These are phyloP conservation scores for Botryococcus braunii DNA, from an alignment of 163 green algal genomes.

Conservation along the genomic window DNA sequence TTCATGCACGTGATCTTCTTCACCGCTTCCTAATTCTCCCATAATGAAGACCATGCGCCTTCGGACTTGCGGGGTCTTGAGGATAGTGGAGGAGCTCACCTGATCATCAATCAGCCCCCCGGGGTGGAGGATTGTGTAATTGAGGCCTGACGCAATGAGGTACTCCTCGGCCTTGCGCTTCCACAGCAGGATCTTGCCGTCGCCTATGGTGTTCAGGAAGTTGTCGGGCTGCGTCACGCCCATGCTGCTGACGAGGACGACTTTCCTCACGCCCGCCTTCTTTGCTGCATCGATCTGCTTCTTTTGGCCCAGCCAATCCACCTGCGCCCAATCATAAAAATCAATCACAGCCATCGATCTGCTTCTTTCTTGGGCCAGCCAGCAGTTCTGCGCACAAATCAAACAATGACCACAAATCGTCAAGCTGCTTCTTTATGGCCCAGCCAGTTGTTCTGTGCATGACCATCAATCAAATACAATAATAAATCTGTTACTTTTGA, in stretches of 20 bases:
- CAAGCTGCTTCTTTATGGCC: too few relatives aligned
- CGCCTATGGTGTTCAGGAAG: constrained; percentile 64
- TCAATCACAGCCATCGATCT: too few relatives aligned
- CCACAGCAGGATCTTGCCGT: constrained; percentile 81
- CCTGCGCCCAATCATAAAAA: too few relatives aligned
- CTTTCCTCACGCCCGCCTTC: constrained; percentile 63
- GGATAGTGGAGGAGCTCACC: neutral
- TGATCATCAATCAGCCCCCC: constrained; percentile 40
- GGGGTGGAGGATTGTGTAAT: constrained; percentile 81
- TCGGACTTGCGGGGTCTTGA: too few relatives aligned
- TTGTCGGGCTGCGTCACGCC: constrained; percentile 62
- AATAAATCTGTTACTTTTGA: too few relatives aligned
- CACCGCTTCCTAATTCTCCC: constrained; percentile 4
- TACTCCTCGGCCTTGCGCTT: constrained; percentile 87
- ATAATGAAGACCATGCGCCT: neutral
- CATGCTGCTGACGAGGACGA: constrained; percentile 77
- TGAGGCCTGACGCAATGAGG: constrained; percentile 52
- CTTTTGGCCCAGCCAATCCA: constrained; percentile 88
- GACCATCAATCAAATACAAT: too few relatives aligned
- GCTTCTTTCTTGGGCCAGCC: too few relatives aligned
- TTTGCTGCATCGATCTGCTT: constrained; percentile 81
- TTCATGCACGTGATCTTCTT: too few relatives aligned
- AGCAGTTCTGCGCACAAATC: constrained; percentile 32
- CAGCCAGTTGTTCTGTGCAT: neutral
- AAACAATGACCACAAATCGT: too few relatives aligned